Base-by-base conservation (phyloP, 2,329 filamentous ascomycete genomes). In the Keithomyces neogunnii region DNA sequence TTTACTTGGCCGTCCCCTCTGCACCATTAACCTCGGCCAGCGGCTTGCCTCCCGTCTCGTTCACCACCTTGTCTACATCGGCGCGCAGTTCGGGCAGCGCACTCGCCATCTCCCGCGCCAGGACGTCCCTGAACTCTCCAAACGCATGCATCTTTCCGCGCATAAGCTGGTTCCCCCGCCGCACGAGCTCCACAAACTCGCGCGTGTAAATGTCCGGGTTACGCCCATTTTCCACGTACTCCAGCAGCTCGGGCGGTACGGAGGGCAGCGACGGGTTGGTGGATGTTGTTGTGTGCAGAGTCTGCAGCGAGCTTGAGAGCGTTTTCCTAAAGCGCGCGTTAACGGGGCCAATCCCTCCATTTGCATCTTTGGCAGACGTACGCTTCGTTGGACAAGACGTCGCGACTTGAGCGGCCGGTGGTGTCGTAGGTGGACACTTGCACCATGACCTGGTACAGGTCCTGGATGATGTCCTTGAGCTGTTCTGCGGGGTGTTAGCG, bases 151-250 rank as follows among this genome's bases (percentile, higher is more conserved):
- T 72, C 72, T 86, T 86, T 51, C 84, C 84, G 59, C 77, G 74
- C 71, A 84, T 76, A 55, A 84, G 70, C 73, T 86, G 84, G 69
- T 87, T 87, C 40, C 77, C 74, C 45, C 82, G 73, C 50, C 82
- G 71, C 29, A 84, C 82, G 49, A 84, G 73, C 76, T 87, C 84
- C 61, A 86, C 82, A 60, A 87, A 86, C 70, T 87, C 84, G 61
- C 84, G 75, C 50, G 84, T 87, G 73, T 87, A 87, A 59, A 87
- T 86, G 67, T 87, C 84, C 2, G 84, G 84, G 70, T 87, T 87
- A 48, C 84, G 81, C 44, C 84, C 83, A 62, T 81, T 80, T 65
- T 87, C 83, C 60, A 87, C 83, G 69, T 87, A 87, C 62, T 81
- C 73, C 54, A 86, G 73, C 10, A 86, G 75, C 60, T 85, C 82